A percentile compares a stretch with the other conserved stretches of the same genome.
phyloP scores from a whole-genome alignment of 1,139 yeast species.

The Suhomyces bokatorum region DNA sequence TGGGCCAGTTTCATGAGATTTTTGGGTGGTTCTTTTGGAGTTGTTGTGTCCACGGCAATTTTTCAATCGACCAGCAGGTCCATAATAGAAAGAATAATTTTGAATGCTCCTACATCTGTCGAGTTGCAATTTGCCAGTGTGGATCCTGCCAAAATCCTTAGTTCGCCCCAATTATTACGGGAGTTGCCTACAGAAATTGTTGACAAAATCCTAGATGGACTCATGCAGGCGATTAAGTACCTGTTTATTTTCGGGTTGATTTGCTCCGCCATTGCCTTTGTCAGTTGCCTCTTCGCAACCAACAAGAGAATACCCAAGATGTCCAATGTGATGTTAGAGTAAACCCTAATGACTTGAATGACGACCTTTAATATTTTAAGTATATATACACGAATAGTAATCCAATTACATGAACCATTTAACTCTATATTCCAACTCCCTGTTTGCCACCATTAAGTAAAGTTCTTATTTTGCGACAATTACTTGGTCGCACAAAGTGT shows the following conservation, averaged over 20 bases:
- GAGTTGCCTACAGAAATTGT: conserved; percentile 22
- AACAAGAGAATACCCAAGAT: conserved; percentile 21
- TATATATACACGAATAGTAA: too few species aligned
- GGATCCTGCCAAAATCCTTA: conserved; percentile 18
- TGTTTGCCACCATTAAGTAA: too few species aligned
- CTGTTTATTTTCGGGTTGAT: conserved; percentile 44
- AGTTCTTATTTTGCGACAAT: too few species aligned
- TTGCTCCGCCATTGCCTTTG: conserved; percentile 30
- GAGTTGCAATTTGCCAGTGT: conserved; percentile 7
- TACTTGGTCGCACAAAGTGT: too few species aligned
- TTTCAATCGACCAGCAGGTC: conserved; percentile 14
- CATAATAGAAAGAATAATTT: conserved; percentile 8
- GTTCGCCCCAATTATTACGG: conserved; percentile 15
- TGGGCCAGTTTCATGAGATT: conserved; percentile 22
- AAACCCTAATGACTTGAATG: not conserved
- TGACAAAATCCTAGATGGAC: conserved; percentile 25
- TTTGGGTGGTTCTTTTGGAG: conserved; percentile 22
- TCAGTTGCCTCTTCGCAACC: conserved; percentile 24
- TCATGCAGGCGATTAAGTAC: conserved; percentile 40
- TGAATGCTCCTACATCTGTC: conserved; percentile 7
- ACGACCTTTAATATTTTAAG: too few species aligned
- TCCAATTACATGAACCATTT: too few species aligned
- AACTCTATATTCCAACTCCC: too few species aligned
- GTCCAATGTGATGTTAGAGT: conserved; percentile 13
- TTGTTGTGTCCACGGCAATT: conserved; percentile 19